Conservation (phyloP, 176 grass and related monocot species). For the Elymus sibiricus region DNA sequence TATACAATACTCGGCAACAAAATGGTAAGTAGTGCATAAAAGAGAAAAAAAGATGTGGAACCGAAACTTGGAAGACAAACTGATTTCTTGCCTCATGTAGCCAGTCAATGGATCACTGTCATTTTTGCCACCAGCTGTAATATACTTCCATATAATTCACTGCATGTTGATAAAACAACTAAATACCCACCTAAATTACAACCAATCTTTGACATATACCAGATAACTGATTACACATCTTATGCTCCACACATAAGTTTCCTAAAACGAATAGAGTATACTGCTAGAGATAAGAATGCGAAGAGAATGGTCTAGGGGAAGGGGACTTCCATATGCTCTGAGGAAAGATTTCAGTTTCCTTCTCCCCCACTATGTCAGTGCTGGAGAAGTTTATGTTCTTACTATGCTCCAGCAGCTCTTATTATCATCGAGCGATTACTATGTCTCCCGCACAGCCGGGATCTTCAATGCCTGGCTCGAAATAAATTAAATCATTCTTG, state of each 20-base stretch:
- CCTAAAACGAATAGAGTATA: constrained; percentile 38
- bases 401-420: constrained; percentile 26
- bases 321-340: neutral
- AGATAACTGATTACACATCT: constrained; percentile 39
- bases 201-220: constrained; percentile 49
- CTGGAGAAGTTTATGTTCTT: constrained; percentile 35
- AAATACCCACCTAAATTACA: constrained; percentile 35
- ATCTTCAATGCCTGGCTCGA: constrained; percentile 26
- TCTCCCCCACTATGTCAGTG: constrained; percentile 37
- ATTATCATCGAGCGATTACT: constrained; percentile 40
- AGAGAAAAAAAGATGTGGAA: neutral
- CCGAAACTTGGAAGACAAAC: neutral
- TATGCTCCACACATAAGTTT: constrained; percentile 27
- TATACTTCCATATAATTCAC: constrained; percentile 21
- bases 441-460: neutral
- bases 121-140: neutral
- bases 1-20: neutral
- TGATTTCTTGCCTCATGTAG: neutral
- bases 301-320: constrained; percentile 13
- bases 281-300: constrained; percentile 32
- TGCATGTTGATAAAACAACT: neutral
- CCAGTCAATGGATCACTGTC: no score
- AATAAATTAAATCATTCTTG: neutral
- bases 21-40: neutral
- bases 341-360: constrained; percentile 24